Evolutionary conservation across 2,329 filamentous ascomycete species (phyloP), one percentile per base, ranked within the genome.

Genomic region (Trichoderma pleuroti): DNA sequence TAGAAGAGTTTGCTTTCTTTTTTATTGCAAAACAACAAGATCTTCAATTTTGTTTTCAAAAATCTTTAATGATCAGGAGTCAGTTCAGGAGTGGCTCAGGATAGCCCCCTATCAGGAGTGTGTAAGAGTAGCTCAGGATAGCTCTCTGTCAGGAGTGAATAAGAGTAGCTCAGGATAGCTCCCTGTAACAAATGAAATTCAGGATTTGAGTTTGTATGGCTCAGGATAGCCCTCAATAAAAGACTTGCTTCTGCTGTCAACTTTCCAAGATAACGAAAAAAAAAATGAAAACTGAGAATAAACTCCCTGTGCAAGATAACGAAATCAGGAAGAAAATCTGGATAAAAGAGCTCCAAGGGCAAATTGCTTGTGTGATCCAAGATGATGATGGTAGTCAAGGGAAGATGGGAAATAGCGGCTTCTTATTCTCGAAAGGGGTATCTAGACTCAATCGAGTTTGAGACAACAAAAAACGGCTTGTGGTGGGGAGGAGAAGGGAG

Each of bases 81-180:
- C 70, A 70, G 70, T 71, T 71, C 57, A 72, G 71, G 71, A 71
- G 71, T 64, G 64, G 66, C 73, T 74, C 73, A 74, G 73, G 73
- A 73, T 74, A 74, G 73, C 73, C 69, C 72, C 68, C 72, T 72
- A 68, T 68, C 63, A 64, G 61, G 72, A 72, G 49, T 62, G 70
- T 72, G 66, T 68, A 72, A 72, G 71, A 72, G 71, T 64, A 68
- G 66, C 73, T 74, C 73, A 74, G 73, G 73, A 74, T 74, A 74
- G 73, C 73, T 71, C 73, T 72, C 72, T 72, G 67, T 68, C 62
- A 63, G 60, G 71, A 72, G 64, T 62, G n/a, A 39, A 42, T 57
- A 65, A 69, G 70, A 71, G 70, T 69, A 63, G 71, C 71, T 72
- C 71, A 72, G 71, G 71, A 71, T 72, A 72, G 71, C 71, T 34